phyloP scores from a whole-genome alignment of 169 alveolate species.

The Plasmodium fragile region DNA sequence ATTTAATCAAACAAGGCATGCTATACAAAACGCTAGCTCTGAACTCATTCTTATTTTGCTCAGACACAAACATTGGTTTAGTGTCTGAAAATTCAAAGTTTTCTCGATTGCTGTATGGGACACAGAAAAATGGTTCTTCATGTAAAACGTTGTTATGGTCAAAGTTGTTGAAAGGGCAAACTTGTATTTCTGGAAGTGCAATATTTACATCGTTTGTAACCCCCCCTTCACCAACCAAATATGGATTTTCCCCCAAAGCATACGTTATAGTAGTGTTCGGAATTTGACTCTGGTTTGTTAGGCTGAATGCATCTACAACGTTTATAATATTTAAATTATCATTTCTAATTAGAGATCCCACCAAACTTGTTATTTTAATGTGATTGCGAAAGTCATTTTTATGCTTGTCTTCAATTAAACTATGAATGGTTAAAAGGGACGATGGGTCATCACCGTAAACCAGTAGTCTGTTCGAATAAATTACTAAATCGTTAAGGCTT shows the following conservation, averaged over 20 bases:
- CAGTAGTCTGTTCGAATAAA: conserved; percentile 50
- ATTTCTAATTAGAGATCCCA: conserved; percentile 63
- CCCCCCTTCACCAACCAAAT: conserved; percentile 29
- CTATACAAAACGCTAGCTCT: conserved; percentile 34
- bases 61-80: conserved; percentile 39
- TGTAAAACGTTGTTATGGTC: conserved; percentile 4
- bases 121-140: conserved; percentile 58
- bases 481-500: conserved; percentile 29
- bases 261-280: conserved; percentile 55
- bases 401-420: conserved; percentile 46
- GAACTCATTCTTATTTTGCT: conserved; percentile 22
- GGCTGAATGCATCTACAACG: conserved; percentile 43
- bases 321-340: conserved; percentile 58
- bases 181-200: conserved; percentile 65
- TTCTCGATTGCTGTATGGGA: conserved; percentile 46
- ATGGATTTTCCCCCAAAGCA: conserved; percentile 68
- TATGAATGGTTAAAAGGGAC: conserved; percentile 33
- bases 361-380: conserved; percentile 70
- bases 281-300: conserved; percentile 28
- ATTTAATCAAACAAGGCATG: conserved; percentile 71
- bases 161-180: conserved; percentile 34
- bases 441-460: conserved; percentile 49
- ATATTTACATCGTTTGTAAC: conserved; percentile 50
- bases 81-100: conserved; percentile 63
- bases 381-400: conserved; percentile 72